These are phyloP conservation scores for Amaranthus tricolor DNA, from an alignment of 179 eudicot genomes.

Conservation along the genomic window DNA sequence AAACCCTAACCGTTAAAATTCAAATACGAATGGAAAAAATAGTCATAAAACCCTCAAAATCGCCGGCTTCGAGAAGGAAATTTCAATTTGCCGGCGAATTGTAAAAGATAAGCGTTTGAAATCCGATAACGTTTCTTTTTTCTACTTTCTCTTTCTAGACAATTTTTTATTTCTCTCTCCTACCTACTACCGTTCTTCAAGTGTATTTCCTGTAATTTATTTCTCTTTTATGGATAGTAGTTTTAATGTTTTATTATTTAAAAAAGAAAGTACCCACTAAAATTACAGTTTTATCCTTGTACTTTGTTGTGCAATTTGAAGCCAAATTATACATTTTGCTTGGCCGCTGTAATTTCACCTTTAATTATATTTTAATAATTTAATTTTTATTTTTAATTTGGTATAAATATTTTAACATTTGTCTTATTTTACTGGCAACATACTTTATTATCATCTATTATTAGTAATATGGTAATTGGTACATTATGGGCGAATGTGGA, in stretches of 20 bases:
- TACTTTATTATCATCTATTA: too few species aligned
- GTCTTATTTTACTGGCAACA: too few species aligned
- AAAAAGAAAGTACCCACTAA: neutral
- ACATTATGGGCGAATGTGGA: too few species aligned
- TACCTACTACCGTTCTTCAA: slow-evolving; percentile 42
- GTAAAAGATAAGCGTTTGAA: slow-evolving; percentile 33
- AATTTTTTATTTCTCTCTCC: slow-evolving; percentile 26
- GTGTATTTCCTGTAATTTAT: slow-evolving; percentile 31
- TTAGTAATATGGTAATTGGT: too few species aligned
- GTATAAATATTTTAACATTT: too few species aligned
- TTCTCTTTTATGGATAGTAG: slow-evolving; percentile 8
- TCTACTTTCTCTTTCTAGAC: slow-evolving; percentile 34
- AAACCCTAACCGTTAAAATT: slow-evolving; percentile 29
- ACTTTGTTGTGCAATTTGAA: neutral
- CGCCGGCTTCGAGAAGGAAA: slow-evolving; percentile 50
- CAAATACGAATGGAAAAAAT: neutral
- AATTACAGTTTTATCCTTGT: slow-evolving; percentile 32
- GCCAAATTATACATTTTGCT: neutral
- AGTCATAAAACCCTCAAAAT: neutral
- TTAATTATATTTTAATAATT: too few species aligned
- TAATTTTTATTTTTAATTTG: too few species aligned
- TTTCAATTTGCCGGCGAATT: slow-evolving; percentile 49
- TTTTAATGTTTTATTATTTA: neutral
- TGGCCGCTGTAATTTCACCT: too few species aligned
- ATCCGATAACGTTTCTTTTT: slow-evolving; percentile 54